Percentiles rank a stretch among this genome's conserved stretches.
phyloP scores from a whole-genome alignment of 345 rosid species.

The Ceriops zippeliana region DNA sequence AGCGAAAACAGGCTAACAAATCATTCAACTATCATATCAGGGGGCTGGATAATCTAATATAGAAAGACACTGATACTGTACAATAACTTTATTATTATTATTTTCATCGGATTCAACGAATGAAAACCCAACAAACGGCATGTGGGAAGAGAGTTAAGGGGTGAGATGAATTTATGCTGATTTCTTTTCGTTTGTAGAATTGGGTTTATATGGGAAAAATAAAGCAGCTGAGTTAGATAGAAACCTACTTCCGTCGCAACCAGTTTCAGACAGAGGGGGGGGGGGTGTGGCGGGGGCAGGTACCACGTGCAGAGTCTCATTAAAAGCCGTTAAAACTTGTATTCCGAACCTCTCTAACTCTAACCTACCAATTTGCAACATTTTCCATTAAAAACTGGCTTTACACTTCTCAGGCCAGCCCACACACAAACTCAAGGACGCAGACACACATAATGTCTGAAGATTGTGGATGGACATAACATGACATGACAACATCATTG shows the following conservation, averaged over 20 bases:
- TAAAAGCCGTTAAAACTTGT: constrained; percentile 34
- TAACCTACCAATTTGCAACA: constrained; percentile 42
- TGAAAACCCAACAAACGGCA: background rate
- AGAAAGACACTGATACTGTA: too few species aligned
- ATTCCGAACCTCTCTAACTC: constrained; percentile 51
- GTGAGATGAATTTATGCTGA: background rate
- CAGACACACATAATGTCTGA: background rate
- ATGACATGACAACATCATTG: background rate
- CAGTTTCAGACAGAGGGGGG: background rate
- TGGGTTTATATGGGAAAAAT: too few species aligned
- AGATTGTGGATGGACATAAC: constrained; percentile 2
- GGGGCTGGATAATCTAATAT: too few species aligned
- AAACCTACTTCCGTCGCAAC: background rate
- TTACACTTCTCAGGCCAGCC: background rate
- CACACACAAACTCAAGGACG: background rate
- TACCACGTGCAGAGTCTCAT: constrained; percentile 50
- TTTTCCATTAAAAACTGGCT: constrained; percentile 24
- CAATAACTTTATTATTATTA: background rate
- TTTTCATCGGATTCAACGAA: background rate
- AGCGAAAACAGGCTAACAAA: too few species aligned
- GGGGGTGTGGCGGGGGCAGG: constrained; percentile 45
- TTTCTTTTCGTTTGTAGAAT: too few species aligned
- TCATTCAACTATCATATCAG: too few species aligned
- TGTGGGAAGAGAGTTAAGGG: background rate
- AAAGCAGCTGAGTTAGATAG: background rate